Evolutionary conservation across 2,329 filamentous ascomycete genomes (phyloP), one percentile per base, ranked within the genome.

Genomic region (Claviceps africana): DNA sequence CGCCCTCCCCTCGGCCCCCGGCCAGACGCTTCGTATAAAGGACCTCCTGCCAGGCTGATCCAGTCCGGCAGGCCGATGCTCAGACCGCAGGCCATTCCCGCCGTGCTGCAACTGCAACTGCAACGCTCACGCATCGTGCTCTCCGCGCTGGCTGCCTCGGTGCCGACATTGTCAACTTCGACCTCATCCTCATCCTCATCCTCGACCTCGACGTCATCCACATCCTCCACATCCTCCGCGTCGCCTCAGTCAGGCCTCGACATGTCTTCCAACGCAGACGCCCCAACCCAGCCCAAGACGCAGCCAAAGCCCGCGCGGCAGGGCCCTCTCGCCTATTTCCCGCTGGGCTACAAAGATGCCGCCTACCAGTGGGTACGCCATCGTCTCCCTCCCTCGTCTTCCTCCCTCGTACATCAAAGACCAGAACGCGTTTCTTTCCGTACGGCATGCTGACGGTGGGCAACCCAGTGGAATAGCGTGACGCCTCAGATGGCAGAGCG

Each of bases 301-400:
- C 62, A 62, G 13, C 62, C 62, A 51, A 58, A 62, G 42, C 56
- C 62, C 45, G 11, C 13, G 43, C 48, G 10, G 13, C 56, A 58
- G 22, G 63, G 61, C 30, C 60, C 62, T 1, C 54, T 61, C 1
- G 62, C 62, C 1, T 83, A 78, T 67, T 97, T 98, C 59, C 90
- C 93, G 2, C 71, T 97, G 22, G 84, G 89, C 48, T 95, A 95
- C 71, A 93, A 90, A 62, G 89, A 95, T 54, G 91, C 88, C 17
- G 88, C 88, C 56, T 84, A 79, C 59, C 91, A 97, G 76, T 97
- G 93, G 88, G 86, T 88, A 69, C 57, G 82, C 19, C 13, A 28
- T 11, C 15, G 17, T 19, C 13, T 31, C 19, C 9, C 15, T 13
- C n/a, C n/a, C n/a, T 11, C 15, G 17, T 19, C 13, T 31, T 15